Percentiles rank a stretch among this genome's conserved stretches.
These are phyloP conservation scores for Salix suchowensis DNA, from an alignment of 345 rosid genomes.

Conservation along the genomic window DNA sequence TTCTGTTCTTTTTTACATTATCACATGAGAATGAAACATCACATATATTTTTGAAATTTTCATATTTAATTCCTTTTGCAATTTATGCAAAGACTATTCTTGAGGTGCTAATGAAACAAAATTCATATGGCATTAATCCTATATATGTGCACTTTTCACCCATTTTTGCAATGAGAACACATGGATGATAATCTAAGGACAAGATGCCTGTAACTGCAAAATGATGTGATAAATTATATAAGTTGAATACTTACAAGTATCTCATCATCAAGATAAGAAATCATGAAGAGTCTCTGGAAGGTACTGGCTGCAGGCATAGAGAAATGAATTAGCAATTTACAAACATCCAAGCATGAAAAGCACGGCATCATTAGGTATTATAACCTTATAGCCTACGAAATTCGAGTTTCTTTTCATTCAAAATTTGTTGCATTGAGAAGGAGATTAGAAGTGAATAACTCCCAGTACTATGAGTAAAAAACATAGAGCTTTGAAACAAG, in stretches of 20 bases:
- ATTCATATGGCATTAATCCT: not conserved
- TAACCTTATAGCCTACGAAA: not conserved
- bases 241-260: conserved; percentile 24
- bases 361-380: not conserved
- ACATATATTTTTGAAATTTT: not conserved
- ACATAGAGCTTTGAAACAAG: not conserved
- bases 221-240: not conserved
- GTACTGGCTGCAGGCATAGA: conserved; percentile 58
- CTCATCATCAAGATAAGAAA: conserved; percentile 92
- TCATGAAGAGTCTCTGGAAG: conserved; percentile 86
- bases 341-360: not conserved
- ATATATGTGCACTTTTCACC: not conserved
- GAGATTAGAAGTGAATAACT: not conserved
- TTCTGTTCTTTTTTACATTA: not conserved
- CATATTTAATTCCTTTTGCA: not conserved
- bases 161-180: not conserved
- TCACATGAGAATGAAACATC: not conserved
- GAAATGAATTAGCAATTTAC: not conserved
- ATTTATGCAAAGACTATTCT: not conserved
- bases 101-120: not conserved
- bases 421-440: not conserved
- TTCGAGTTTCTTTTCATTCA: not conserved
- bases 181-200: not conserved
- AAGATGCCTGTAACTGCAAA: not conserved
- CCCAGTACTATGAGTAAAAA: not conserved